These are phyloP conservation scores for Triangularia setosa DNA, from an alignment of 2,329 filamentous ascomycete genomes.

Conservation along the genomic window DNA sequence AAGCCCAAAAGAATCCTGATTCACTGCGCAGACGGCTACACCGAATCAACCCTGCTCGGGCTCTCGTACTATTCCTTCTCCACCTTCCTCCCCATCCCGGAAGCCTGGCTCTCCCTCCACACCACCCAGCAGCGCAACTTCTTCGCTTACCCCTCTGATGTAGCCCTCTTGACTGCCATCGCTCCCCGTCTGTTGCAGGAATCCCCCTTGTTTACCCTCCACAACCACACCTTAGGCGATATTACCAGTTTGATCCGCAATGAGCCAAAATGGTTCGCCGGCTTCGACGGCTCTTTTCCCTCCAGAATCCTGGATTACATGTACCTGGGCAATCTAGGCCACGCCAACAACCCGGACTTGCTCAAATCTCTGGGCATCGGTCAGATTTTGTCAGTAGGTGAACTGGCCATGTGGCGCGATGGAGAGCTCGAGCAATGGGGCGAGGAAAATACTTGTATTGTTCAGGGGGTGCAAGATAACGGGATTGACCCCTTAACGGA, in stretches of 20 bases:
- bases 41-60: constrained; percentile 83
- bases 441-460: constrained; percentile 69
- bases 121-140: constrained; percentile 81
- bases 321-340: constrained; percentile 89
- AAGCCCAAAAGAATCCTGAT: constrained; percentile 64
- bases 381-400: constrained; percentile 87
- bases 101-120: constrained; percentile 86
- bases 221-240: constrained; percentile 42
- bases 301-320: constrained; percentile 88
- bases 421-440: constrained; percentile 71
- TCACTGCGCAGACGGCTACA: constrained; percentile 94
- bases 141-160: constrained; percentile 91
- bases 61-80: constrained; percentile 94
- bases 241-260: constrained; percentile 50
- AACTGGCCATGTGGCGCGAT: constrained; percentile 76
- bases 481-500: constrained; percentile 87
- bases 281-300: constrained; percentile 85
- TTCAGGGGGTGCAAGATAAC: constrained; percentile 91
- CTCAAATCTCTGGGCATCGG: constrained; percentile 75
- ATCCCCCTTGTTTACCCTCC: constrained; percentile 48
- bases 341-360: constrained; percentile 90
- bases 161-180: constrained; percentile 73
- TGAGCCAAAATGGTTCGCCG: constrained; percentile 75
- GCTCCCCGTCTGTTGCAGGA: constrained; percentile 70
- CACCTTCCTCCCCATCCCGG: constrained; percentile 72